Evolutionary conservation across 331 rosid genomes (phyloP).

Genomic region (Malus hybrid): DNA sequence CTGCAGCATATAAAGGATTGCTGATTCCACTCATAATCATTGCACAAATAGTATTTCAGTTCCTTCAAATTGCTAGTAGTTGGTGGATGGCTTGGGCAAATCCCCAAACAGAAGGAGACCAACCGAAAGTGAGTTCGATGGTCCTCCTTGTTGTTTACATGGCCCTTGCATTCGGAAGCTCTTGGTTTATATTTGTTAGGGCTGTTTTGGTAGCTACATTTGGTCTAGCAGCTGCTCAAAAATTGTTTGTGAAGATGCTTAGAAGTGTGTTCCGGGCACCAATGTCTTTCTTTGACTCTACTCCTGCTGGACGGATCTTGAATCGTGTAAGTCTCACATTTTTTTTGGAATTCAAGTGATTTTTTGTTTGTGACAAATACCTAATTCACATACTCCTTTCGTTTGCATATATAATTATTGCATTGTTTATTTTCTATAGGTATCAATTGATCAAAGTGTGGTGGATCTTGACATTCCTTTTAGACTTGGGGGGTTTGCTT

Average conservation of each 20-base stretch:
- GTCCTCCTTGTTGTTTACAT: conserved; percentile 80
- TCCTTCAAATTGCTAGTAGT: conserved; percentile 98
- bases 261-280: conserved; percentile 79
- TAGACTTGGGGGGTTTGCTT: conserved; percentile 91
- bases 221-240: conserved; percentile 92
- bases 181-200: conserved; percentile 80
- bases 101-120: conserved; percentile 95
- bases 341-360: neutral
- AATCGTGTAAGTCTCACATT: conserved; percentile 63
- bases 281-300: conserved; percentile 96
- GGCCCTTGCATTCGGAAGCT: conserved; percentile 96
- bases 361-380: neutral
- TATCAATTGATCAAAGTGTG: conserved; percentile 91
- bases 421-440: conserved; percentile 41
- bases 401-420: conserved; percentile 12
- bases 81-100: conserved; percentile 99
- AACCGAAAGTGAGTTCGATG: conserved; percentile 76
- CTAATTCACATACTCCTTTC: conserved; percentile 2
- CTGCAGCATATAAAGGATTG: conserved; percentile 89
- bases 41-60: conserved; percentile 85
- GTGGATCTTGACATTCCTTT: conserved; percentile 98
- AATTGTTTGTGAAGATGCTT: conserved; percentile 80
- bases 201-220: conserved; percentile 88
- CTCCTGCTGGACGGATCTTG: conserved; percentile 95
- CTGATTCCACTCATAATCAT: conserved; percentile 82